Evolutionary conservation across 805 yeast species (phyloP).

Genomic region (Candida lessepsii): DNA sequence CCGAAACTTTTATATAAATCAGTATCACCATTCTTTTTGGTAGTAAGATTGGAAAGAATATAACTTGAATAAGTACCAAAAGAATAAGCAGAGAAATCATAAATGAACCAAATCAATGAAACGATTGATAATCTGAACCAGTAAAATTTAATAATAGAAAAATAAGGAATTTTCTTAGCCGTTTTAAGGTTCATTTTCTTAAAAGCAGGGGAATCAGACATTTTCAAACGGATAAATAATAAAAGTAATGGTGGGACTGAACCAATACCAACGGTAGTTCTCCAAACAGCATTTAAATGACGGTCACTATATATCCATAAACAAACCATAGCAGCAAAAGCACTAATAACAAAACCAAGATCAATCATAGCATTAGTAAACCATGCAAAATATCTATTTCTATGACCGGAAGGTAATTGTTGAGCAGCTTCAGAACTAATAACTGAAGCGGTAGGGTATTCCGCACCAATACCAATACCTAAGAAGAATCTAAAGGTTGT

Average conservation of each 20-base stretch:
- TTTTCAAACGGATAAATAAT: slow-evolving; percentile 73
- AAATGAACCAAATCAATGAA: slow-evolving; percentile 83
- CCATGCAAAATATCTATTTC: slow-evolving; percentile 87
- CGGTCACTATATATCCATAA: slow-evolving; percentile 75
- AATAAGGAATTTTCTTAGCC: slow-evolving; percentile 58
- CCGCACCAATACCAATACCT: slow-evolving; percentile 93
- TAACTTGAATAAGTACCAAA: slow-evolving; percentile 81
- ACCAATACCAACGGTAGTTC: slow-evolving; percentile 86
- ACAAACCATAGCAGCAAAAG: slow-evolving; percentile 84
- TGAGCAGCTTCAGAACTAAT: slow-evolving; percentile 92
- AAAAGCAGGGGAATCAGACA: slow-evolving; percentile 72
- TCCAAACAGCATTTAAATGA: slow-evolving; percentile 84
- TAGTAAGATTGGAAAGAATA: slow-evolving; percentile 59
- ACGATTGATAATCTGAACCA: slow-evolving; percentile 76
- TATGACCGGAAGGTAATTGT: slow-evolving; percentile 70
- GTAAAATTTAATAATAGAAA: slow-evolving; percentile 71
- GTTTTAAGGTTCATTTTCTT: slow-evolving; percentile 66
- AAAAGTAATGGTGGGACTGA: slow-evolving; percentile 82
- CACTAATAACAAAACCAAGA: slow-evolving; percentile 74
- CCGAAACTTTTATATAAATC: slow-evolving; percentile 77
- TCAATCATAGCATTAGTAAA: slow-evolving; percentile 90
- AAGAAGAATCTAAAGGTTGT: slow-evolving; percentile 83
- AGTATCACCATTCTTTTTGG: slow-evolving; percentile 36
- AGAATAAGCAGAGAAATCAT: slow-evolving; percentile 85
- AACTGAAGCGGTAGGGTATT: slow-evolving; percentile 90